Base-by-base conservation (phyloP, 768 basidiomycete species). In the Serendipita sp. region DNA sequence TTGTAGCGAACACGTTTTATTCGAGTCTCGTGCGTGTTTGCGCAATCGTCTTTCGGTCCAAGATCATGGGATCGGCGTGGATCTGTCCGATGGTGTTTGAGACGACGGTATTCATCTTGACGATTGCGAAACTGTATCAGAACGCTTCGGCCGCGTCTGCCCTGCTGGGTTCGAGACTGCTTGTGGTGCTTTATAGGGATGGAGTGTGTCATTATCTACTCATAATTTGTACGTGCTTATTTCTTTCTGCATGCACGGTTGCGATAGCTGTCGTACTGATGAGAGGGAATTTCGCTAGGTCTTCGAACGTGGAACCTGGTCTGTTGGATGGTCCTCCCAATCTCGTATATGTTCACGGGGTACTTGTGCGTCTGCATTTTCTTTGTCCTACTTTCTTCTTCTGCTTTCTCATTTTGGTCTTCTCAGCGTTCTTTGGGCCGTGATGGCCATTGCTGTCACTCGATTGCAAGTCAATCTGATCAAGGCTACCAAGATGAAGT, bases 111-210 rank as follows among this genome's bases (percentile, higher is more conserved):
- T 28, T 58, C 17, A 3, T 58, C 11, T n/a, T 58, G 31, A 58
- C 53, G 17, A 58, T 58, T 31, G 53, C 14, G 22, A 58, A 58
- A 58, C 24, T 58, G 22, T 58, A 58, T 58, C 22, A 58, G n/a
- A 58, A 58, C 4, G 53, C 53, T n/a, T n/a, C 17, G 11, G 24
- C 22, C 13, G 31, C 4, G 9, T 17, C 9, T 3, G 17, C 22
- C 9, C 24, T 58, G 22, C 14, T 7, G 5, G 53, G 24, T 24
- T 58, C 53, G 9, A 28, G 11, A 11, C 24, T 58, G 31, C 17
- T 58, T 58, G 53, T 58, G n/a, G 31, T 33, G 17, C 53, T 58
- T n/a, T 58, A 58, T 58, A 13, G 53, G 28, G 53, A 58, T n/a
- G 53, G 53, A 11, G 13, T 58, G 22, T 22, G 22, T n/a, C 31